Conservation (phyloP, 2,329 filamentous ascomycete species). For the Ascochyta viciae-villosae region DNA sequence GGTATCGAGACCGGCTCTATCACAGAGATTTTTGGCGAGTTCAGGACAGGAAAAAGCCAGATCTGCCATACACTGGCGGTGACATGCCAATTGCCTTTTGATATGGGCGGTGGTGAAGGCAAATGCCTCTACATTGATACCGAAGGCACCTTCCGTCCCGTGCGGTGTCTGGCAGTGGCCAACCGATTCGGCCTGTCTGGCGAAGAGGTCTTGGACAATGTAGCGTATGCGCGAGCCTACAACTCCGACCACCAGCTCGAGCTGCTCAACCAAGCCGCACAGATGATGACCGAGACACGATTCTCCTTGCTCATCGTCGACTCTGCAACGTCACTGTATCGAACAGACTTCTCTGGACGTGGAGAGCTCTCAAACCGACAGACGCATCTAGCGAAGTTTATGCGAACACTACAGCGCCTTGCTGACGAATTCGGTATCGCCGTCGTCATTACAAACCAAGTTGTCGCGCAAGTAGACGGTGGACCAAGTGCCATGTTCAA, state of each 20-base stretch:
- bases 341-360: slow-evolving; percentile 95
- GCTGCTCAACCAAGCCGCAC: slow-evolving; percentile 89
- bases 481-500: slow-evolving; percentile 99
- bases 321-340: slow-evolving; percentile 92
- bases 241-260: slow-evolving; percentile 98
- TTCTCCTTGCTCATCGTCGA: slow-evolving; percentile 97
- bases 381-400: slow-evolving; percentile 85
- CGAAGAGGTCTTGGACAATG: slow-evolving; percentile 97
- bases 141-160: slow-evolving; percentile 91
- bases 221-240: slow-evolving; percentile 96
- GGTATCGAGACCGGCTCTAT: slow-evolving; percentile 97
- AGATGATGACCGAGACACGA: slow-evolving; percentile 99
- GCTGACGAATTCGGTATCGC: slow-evolving; percentile 90
- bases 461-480: slow-evolving; percentile 97
- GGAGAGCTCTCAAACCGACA: slow-evolving; percentile 95
- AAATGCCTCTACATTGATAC: slow-evolving; percentile 99
- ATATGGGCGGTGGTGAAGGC: slow-evolving; percentile 98
- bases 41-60: slow-evolving; percentile 97
- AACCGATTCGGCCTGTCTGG: slow-evolving; percentile 94
- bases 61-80: slow-evolving; percentile 99
- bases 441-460: slow-evolving; percentile 98
- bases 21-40: slow-evolving; percentile 97
- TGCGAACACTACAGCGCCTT: slow-evolving; percentile 81
- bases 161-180: slow-evolving; percentile 87
- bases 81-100: slow-evolving; percentile 95